Evolutionary conservation across 1,284 basidiomycete species (phyloP).

Genomic region (Cerrena zonata): DNA sequence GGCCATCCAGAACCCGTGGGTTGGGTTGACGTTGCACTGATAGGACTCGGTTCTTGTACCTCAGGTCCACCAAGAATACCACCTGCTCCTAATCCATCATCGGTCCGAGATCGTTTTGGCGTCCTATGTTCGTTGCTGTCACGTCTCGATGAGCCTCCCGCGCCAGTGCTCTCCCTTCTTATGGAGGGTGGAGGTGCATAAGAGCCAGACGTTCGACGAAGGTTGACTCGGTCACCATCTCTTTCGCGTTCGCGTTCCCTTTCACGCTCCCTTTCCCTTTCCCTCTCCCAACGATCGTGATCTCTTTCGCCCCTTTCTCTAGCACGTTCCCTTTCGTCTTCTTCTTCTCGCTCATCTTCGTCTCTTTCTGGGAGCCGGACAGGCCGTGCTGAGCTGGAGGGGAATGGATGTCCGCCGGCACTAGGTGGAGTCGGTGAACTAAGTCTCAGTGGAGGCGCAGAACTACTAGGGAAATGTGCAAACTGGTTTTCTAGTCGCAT

Average conservation of each 20-base stretch:
- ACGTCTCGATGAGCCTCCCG: not conserved
- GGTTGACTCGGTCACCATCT: slow-evolving; percentile 16
- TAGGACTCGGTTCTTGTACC: slow-evolving; percentile 15
- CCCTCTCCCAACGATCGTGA: slow-evolving; percentile 20
- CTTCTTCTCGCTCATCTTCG: slow-evolving; percentile 18
- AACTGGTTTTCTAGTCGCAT: slow-evolving; percentile 13
- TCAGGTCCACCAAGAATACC: not conserved
- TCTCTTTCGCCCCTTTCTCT: slow-evolving; percentile 18
- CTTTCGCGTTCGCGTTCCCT: slow-evolving; percentile 20
- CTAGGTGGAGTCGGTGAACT: not conserved
- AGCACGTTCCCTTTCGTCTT: slow-evolving; percentile 18
- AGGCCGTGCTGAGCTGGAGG: slow-evolving; percentile 12
- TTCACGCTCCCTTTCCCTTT: slow-evolving; percentile 18
- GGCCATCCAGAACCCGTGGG: slow-evolving; percentile 13
- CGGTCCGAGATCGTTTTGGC: slow-evolving; percentile 1
- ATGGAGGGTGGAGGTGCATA: not conserved
- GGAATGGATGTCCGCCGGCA: slow-evolving; percentile 14
- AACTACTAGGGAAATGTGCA: slow-evolving; percentile 8
- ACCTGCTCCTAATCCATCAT: slow-evolving; percentile 9
- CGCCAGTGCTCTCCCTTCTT: not conserved
- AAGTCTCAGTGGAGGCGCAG: slow-evolving; percentile 13
- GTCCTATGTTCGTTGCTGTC: not conserved
- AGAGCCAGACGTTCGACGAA: slow-evolving; percentile 10
- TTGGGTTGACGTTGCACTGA: slow-evolving; percentile 8
- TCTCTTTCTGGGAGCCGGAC: slow-evolving; percentile 13